Conservation (phyloP, 176 grass and related monocot genomes). For the Echinochloa phyllopogon region DNA sequence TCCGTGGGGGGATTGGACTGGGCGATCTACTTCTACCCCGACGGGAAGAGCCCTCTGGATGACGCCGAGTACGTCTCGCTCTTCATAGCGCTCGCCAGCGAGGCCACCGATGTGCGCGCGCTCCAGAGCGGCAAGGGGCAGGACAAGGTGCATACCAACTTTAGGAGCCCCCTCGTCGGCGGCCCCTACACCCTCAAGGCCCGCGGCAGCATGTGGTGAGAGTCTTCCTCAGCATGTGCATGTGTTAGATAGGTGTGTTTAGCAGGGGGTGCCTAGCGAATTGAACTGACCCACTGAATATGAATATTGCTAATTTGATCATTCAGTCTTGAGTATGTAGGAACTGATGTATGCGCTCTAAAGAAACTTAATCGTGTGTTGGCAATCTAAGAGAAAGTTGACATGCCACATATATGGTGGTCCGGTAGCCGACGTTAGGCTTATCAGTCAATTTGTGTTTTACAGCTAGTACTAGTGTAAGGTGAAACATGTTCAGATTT, state of each 20-base stretch:
- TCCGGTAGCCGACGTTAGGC: not conserved
- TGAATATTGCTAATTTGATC: not conserved
- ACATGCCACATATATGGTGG: not conserved
- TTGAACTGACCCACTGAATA: not conserved
- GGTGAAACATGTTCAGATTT: no score
- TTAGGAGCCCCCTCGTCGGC: slow-evolving; percentile 75
- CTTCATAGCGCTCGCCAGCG: slow-evolving; percentile 93
- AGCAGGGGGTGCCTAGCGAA: not conserved
- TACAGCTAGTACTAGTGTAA: no score
- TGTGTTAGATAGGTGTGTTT: not conserved
- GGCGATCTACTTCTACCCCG: slow-evolving; percentile 97
- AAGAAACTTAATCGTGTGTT: no score
- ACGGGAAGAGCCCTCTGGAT: slow-evolving; percentile 91
- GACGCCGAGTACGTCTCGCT: slow-evolving; percentile 81
- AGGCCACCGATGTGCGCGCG: slow-evolving; percentile 91
- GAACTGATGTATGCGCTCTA: not conserved
- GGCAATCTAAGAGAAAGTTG: no score
- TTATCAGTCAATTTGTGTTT: not conserved
- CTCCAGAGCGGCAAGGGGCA: slow-evolving; percentile 90
- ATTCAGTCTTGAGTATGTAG: not conserved
- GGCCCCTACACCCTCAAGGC: slow-evolving; percentile 95
- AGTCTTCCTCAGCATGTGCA: slow-evolving; percentile 20
- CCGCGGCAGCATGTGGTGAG: slow-evolving; percentile 91
- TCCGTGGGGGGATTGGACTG: slow-evolving; percentile 85
- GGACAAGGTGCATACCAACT: slow-evolving; percentile 94